These are phyloP conservation scores for Xerocomus potaroensis DNA, from an alignment of 768 basidiomycete species.

Conservation along the genomic window DNA sequence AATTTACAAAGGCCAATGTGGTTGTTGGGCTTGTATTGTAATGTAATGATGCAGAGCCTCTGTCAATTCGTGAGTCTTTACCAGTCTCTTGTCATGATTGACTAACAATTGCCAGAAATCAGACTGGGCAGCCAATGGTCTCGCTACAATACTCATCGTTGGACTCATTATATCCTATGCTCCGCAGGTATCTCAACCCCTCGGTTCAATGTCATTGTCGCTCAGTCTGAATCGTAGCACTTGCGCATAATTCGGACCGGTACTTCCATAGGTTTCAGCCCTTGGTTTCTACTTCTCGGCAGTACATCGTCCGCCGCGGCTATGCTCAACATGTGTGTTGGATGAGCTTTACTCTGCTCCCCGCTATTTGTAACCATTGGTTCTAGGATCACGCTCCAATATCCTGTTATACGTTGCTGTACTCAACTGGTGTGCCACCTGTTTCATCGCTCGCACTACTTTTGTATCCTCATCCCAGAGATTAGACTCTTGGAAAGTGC, in stretches of 20 bases:
- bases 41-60: neutral
- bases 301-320: conserved; percentile 78
- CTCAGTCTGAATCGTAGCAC: conserved; percentile 44
- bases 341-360: neutral
- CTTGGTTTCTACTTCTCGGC: conserved; percentile 87
- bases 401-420: conserved; percentile 80
- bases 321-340: conserved; percentile 74
- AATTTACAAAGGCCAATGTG: too few relatives aligned
- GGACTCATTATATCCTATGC: conserved; percentile 81
- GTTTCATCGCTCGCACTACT: neutral
- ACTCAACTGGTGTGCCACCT: conserved; percentile 55
- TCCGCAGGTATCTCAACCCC: conserved; percentile 58
- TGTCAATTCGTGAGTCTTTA: conserved; percentile 20
- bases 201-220: neutral
- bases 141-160: conserved; percentile 61
- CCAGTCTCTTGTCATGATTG: neutral
- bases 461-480: neutral
- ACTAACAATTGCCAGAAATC: conserved; percentile 47
- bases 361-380: neutral
- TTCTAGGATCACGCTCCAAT: conserved; percentile 78
- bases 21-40: too few relatives aligned
- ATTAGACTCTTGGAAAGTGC: conserved; percentile 65
- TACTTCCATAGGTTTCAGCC: conserved; percentile 87
- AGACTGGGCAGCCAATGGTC: conserved; percentile 60
- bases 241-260: conserved; percentile 71